These are phyloP conservation scores for Alternaria gansuensis DNA, from an alignment of 2,329 filamentous ascomycete species.

Conservation along the genomic window DNA sequence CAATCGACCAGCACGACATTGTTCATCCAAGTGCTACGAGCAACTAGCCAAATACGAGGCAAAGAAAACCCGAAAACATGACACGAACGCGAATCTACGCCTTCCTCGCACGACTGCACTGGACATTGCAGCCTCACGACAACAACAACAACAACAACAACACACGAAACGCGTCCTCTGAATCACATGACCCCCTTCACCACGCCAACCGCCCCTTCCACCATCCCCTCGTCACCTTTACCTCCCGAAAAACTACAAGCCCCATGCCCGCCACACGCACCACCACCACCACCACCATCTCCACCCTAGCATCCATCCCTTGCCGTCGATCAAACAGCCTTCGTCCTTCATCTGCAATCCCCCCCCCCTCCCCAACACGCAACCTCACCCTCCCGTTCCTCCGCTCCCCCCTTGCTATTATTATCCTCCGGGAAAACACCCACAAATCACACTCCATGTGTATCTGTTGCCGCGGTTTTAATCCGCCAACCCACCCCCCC, in stretches of 20 bases:
- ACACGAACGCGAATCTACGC: too few species aligned
- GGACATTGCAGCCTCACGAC: background rate
- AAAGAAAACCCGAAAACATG: too few species aligned
- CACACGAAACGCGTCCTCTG: background rate
- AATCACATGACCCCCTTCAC: background rate
- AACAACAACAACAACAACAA: background rate
- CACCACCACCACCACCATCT: conserved; percentile 1
- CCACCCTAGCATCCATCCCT: background rate
- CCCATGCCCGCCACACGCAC: background rate
- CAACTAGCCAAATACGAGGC: too few species aligned
- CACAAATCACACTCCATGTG: background rate
- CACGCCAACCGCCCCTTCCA: background rate
- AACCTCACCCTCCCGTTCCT: background rate
- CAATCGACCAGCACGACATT: too few species aligned
- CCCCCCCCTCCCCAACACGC: conserved; percentile 10
- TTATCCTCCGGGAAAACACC: too few species aligned
- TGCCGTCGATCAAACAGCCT: conserved; percentile 12
- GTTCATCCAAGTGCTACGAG: too few species aligned
- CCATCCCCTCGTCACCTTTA: too few species aligned
- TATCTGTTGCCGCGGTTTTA: background rate
- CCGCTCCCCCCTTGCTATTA: background rate
- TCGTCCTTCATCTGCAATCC: conserved; percentile 19
- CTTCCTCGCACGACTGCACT: too few species aligned
- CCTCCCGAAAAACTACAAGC: background rate
- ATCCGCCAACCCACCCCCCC: background rate